Conservation (phyloP, 106 monocot species). For the Agapanthus africanus region DNA sequence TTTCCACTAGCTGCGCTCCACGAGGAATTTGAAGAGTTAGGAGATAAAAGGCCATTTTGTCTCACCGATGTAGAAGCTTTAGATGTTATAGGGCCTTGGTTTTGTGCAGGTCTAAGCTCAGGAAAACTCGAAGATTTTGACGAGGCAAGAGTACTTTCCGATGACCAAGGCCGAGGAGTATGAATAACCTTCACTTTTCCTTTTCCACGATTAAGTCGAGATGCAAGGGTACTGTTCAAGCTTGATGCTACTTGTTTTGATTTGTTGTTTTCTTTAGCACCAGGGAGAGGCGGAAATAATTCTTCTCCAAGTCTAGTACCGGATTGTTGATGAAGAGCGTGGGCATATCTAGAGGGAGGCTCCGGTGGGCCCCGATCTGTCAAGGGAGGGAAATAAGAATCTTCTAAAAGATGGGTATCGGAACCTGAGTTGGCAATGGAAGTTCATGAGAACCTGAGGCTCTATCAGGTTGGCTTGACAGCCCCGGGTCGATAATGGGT, state of each 20-base stretch:
- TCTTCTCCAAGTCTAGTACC: conserved; percentile 40
- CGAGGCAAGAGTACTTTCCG: neutral
- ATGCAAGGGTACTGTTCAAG: conserved; percentile 30
- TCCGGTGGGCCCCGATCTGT: neutral
- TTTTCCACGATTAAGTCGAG: conserved; percentile 33
- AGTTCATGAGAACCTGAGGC: conserved; percentile 24
- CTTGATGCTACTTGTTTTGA: conserved; percentile 21
- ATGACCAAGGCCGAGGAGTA: conserved; percentile 16
- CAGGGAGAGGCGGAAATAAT: conserved; percentile 86
- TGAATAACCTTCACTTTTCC: conserved; percentile 18
- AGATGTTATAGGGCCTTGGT: neutral
- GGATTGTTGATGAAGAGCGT: conserved; percentile 34
- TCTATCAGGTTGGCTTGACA: conserved; percentile 20
- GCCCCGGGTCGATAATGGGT: conserved; percentile 7
- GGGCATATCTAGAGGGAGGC: neutral
- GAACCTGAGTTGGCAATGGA: conserved; percentile 23
- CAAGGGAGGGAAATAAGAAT: conserved; percentile 18
- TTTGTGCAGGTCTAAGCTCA: conserved; percentile 3
- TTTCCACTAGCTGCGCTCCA: conserved; percentile 22
- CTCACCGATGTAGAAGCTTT: conserved; percentile 11
- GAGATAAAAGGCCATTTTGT: conserved; percentile 27
- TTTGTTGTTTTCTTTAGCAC: conserved; percentile 25
- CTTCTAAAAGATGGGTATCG: conserved; percentile 15
- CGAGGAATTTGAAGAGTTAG: conserved; percentile 16
- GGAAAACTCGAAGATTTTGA: conserved; percentile 18